Conservation (phyloP, 2,329 filamentous ascomycete genomes). For the Elsinoe arachidis region DNA sequence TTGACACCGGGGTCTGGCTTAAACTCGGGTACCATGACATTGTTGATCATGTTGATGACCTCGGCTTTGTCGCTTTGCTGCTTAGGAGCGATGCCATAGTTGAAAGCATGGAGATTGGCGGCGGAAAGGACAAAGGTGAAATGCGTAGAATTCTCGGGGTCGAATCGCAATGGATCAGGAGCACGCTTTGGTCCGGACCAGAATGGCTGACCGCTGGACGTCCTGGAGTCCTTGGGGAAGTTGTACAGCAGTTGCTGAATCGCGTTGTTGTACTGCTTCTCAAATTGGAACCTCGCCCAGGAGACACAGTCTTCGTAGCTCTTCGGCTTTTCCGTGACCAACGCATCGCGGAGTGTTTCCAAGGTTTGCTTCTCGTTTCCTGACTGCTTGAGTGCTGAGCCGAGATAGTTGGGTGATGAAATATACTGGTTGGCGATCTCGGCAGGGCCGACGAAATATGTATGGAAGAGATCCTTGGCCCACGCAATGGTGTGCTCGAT, state of each 20-base stretch:
- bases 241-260: slow-evolving; percentile 94
- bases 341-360: slow-evolving; percentile 79
- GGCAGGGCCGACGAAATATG: slow-evolving; percentile 83
- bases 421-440: slow-evolving; percentile 88
- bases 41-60: slow-evolving; percentile 72
- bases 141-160: slow-evolving; percentile 74
- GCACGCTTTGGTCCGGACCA: slow-evolving; percentile 98
- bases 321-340: slow-evolving; percentile 84
- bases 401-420: slow-evolving; percentile 82
- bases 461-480: slow-evolving; percentile 93
- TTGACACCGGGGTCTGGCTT: slow-evolving; percentile 81
- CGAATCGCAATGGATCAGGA: slow-evolving; percentile 83
- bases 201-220: slow-evolving; percentile 82
- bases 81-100: slow-evolving; percentile 91
- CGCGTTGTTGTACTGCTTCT: slow-evolving; percentile 93
- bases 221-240: slow-evolving; percentile 89
- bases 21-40: slow-evolving; percentile 95
- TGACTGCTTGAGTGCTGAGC: slow-evolving; percentile 78
- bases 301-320: slow-evolving; percentile 94
- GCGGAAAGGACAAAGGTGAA: slow-evolving; percentile 79
- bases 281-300: slow-evolving; percentile 89
- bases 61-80: slow-evolving; percentile 56
- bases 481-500: slow-evolving; percentile 99
- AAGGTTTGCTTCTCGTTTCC: slow-evolving; percentile 92
- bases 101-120: slow-evolving; percentile 91